phyloP scores from a whole-genome alignment of 495 filamentous ascomycete species.

The Geopyxis carbonaria region DNA sequence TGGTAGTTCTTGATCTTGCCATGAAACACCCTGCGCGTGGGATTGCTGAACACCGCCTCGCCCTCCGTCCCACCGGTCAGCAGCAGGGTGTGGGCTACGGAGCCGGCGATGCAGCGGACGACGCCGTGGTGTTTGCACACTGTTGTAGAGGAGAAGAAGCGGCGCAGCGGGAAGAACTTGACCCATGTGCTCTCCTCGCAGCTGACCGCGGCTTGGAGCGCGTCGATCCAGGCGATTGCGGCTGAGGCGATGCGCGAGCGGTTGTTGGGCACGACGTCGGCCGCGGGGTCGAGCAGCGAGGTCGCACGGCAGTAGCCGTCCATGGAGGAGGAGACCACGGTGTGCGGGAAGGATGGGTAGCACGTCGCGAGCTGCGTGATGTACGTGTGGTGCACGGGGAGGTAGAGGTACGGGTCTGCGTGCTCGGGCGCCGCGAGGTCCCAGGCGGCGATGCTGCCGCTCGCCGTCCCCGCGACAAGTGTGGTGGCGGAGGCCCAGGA shows the following conservation, averaged over 20 bases:
- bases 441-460: conserved; percentile 43
- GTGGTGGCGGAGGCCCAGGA: conserved; percentile 45
- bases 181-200: conserved; percentile 43
- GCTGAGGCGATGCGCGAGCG: conserved; percentile 36
- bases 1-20: conserved; percentile 38
- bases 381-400: conserved; percentile 42
- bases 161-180: conserved; percentile 35
- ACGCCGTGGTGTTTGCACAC: conserved; percentile 26
- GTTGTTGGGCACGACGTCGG: conserved; percentile 33
- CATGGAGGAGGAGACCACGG: conserved; percentile 38
- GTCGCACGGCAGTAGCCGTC: conserved; percentile 43
- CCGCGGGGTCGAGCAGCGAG: conserved; percentile 34
- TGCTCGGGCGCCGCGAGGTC: conserved; percentile 29
- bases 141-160: conserved; percentile 37
- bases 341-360: conserved; percentile 42
- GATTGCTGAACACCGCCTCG: conserved; percentile 37
- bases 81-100: conserved; percentile 37
- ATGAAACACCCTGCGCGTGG: conserved; percentile 37
- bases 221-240: conserved; percentile 39
- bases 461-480: conserved; percentile 45
- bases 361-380: conserved; percentile 39
- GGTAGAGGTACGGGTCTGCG: conserved; percentile 37
- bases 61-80: conserved; percentile 43
- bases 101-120: conserved; percentile 29
- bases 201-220: conserved; percentile 36